Base-by-base conservation (phyloP, 208 protist genomes). In the Tetramitus jugosus region DNA sequence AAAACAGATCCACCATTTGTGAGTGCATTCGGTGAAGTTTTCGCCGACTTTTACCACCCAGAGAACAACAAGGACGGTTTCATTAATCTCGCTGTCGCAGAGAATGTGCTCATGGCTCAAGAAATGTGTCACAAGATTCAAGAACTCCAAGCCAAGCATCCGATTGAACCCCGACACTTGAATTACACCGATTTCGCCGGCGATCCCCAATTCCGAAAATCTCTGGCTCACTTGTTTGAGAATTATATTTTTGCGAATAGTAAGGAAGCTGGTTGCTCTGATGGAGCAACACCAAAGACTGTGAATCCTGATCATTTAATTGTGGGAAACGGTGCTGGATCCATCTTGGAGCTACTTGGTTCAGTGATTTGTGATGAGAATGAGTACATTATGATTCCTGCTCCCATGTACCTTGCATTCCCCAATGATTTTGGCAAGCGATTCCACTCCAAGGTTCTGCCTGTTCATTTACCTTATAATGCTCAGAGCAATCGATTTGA, bases 51-150 rank as follows among this genome's bases (percentile, higher is more conserved):
- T 8, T 71, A 31, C 33, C 35, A 71, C 33, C 1, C 4, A 4
- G 26, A 42, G 26, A 71, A 29, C 17, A 71, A 71, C 49, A 35
- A 35, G 10, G 49, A 42, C 17, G 65, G 65, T 33, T 37, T 49
- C 20, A 71, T 71, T 13, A 71, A 71, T 49, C 35, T 71, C 31
- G 65, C 39, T 31, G 65, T 71, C 20, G 65, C 65, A 23, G 65
- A 71, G 20, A 71, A 71, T 71, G n/a, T 49, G 31, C 65, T 71
- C 17, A 14, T 33, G 26, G 13, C 39, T n/a, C 39, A 71, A 20
- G 26, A 20, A 14, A 17, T 71, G 0, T 49, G 39, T n/a, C 29
- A 71, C 0, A 35, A 8, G 10, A 37, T 71, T 71, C 65, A 71
- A 37, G 26, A 42, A 71, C 26, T 71, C 35, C 10, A 6, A 20